Conservation (phyloP, 192 early-diverging fungal species). For the Funneliformis mosseae region DNA sequence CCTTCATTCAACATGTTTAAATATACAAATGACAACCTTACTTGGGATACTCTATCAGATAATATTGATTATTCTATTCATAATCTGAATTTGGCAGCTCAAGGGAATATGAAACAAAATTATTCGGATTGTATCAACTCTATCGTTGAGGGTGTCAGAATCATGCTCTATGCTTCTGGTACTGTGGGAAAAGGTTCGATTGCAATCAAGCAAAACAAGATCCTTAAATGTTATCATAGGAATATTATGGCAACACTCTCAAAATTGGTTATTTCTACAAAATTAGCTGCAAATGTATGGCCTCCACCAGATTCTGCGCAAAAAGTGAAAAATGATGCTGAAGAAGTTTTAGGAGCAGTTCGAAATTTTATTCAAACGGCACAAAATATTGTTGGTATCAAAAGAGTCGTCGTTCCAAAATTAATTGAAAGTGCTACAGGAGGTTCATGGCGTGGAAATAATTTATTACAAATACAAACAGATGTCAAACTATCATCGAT, state of each 20-base stretch:
- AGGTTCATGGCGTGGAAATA: constrained; percentile 34
- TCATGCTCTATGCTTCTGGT: constrained; percentile 81
- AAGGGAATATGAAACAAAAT: constrained; percentile 52
- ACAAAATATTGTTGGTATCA: constrained; percentile 49
- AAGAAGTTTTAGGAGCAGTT: constrained; percentile 76
- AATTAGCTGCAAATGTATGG: constrained; percentile 84
- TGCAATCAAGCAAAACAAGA: constrained; percentile 62
- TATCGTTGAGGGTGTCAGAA: constrained; percentile 80
- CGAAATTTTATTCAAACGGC: constrained; percentile 75
- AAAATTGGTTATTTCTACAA: constrained; percentile 81
- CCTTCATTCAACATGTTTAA: neutral
- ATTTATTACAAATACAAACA: neutral
- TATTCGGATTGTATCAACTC: constrained; percentile 58
- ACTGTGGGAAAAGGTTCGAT: constrained; percentile 68
- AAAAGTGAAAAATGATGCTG: constrained; percentile 72
- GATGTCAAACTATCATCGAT: neutral
- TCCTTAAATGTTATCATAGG: constrained; percentile 70
- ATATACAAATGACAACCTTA: constrained; percentile 37
- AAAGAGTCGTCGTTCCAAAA: constrained; percentile 18
- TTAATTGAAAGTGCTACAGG: constrained; percentile 14
- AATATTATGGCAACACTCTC: constrained; percentile 80
- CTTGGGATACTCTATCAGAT: constrained; percentile 57
- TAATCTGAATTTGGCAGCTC: constrained; percentile 53
- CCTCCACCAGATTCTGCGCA: constrained; percentile 79
- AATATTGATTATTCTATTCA: constrained; percentile 55